Base-by-base conservation (phyloP, 768 basidiomycete species). In the Calocybe gangraenosa region DNA sequence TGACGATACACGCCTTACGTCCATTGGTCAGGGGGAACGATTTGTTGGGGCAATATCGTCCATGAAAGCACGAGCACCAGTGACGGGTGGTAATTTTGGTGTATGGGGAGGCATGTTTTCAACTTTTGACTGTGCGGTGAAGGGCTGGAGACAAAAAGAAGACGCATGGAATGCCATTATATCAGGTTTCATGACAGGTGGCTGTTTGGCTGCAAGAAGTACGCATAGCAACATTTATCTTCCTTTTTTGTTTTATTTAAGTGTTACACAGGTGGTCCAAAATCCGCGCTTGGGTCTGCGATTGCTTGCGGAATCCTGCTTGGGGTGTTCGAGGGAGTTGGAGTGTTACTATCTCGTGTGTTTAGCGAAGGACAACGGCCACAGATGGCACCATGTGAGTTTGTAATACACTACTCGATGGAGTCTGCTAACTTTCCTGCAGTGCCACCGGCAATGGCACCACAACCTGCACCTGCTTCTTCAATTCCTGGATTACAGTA, bases 161-260 rank as follows among this genome's bases (percentile, higher is more conserved):
- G 94, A 96, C 65, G 89, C 95, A 41, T 99, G 93, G 93, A 99
- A 99, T 61, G 93, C 93, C 33, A 98, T 99, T 58, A 86, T 96
- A 41, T 92, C 93, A 19, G 96, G 96, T 36, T 99, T 99, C 71
- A 79, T 96, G 83, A 98, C 96, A 8, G 96, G 96, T 66, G 96
- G 96, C 44, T 94, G 90, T 64, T 68, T 97, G 43, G 96, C 95
- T 47, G 79, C 88, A 50, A 79, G 95, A 71, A 91, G 95, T 96
- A 65, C 68, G 90, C 83, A 19, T 18, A 49, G 40, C 44, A 22
- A 15, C 22, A 21, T 22, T 34, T 31, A 22, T 33, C 17, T 36
- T 34, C 25, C 5, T 48, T 15, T 34, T 14, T 40, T 25, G 20
- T 34, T 39, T 36, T 37, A 30, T 42, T 14, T 17, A 39, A 15